These are phyloP conservation scores for Botrytis galanthina DNA, from an alignment of 2,329 filamentous ascomycete species.

Conservation along the genomic window DNA sequence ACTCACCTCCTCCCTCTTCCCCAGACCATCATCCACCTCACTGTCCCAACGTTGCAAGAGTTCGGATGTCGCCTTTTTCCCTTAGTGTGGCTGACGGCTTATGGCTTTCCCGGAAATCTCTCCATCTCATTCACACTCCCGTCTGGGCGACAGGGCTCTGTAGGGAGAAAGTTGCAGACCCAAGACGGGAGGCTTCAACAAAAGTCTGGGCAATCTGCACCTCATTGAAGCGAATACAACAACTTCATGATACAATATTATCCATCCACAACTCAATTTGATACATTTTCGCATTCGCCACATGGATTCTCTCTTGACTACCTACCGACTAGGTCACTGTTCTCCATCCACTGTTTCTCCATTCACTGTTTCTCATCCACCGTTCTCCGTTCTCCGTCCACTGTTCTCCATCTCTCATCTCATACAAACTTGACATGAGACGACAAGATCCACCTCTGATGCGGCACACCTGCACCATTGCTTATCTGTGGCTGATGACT, in stretches of 20 bases:
- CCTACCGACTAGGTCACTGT: no score
- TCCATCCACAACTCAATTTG: neutral
- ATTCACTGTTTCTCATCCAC: no score
- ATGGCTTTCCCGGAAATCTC: neutral
- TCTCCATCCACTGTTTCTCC: neutral
- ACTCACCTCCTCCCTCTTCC: neutral
- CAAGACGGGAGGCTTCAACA: neutral
- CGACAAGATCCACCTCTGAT: neutral
- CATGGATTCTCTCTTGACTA: neutral
- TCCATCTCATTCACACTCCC: neutral
- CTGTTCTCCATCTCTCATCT: neutral
- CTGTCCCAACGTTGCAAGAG: neutral
- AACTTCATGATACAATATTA: neutral
- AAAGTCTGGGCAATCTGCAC: neutral
- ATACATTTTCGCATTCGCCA: neutral
- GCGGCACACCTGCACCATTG: no score
- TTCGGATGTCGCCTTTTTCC: constrained; percentile 6
- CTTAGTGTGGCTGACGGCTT: neutral
- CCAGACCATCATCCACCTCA: neutral
- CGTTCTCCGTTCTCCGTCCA: no score
- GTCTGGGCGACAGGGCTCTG: neutral
- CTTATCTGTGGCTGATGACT: neutral
- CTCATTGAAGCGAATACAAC: constrained; percentile 1
- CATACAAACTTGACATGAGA: neutral
- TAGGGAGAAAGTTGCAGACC: neutral